Evolutionary conservation across 148 eudicot species (phyloP).

Genomic region (Silene conica): DNA sequence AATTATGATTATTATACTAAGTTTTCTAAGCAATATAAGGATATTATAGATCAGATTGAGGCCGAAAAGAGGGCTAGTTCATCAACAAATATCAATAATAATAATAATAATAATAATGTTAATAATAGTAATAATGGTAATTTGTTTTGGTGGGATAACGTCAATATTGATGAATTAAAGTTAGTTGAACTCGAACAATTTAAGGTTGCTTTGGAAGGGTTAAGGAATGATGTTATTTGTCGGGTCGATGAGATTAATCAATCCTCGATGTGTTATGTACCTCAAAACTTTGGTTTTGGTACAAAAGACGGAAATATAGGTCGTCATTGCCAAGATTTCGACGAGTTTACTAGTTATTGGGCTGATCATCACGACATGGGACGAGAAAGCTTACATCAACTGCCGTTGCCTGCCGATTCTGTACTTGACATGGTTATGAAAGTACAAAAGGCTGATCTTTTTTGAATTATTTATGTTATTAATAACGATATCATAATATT

Average conservation of each 20-base stretch:
- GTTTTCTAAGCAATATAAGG: slow-evolving; percentile 9
- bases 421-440: neutral
- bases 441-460: neutral
- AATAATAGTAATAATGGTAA: neutral
- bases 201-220: slow-evolving; percentile 23
- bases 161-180: slow-evolving; percentile 12
- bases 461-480: neutral
- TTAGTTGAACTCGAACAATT: slow-evolving; percentile 17
- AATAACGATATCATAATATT: neutral
- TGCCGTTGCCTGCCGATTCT: neutral
- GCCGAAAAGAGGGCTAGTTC: slow-evolving; percentile 5
- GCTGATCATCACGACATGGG: neutral
- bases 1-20: neutral
- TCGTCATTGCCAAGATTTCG: slow-evolving; percentile 5
- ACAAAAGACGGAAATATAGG: neutral
- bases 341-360: neutral
- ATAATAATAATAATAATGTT: neutral
- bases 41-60: slow-evolving; percentile 4
- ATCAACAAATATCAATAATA: slow-evolving; percentile 1
- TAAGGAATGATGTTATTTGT: slow-evolving; percentile 11
- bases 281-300: neutral
- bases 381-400: neutral
- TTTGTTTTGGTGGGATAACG: slow-evolving; percentile 22
- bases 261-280: neutral
- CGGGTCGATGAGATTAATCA: slow-evolving; percentile 5